These are phyloP conservation scores for Paramecium bursaria DNA, from an alignment of 73 alveolate species.

Conservation along the genomic window DNA sequence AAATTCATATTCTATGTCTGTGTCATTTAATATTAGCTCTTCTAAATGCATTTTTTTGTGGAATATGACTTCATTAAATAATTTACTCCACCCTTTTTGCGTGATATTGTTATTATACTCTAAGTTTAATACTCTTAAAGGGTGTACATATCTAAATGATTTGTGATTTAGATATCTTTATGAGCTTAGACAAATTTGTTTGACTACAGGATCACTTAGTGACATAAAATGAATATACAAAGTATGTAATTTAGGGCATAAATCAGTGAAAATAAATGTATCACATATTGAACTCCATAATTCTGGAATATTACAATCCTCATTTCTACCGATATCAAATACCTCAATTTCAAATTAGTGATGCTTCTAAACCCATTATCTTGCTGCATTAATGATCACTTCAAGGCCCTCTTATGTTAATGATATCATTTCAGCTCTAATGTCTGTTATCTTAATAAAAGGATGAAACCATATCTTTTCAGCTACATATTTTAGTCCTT, in stretches of 20 bases:
- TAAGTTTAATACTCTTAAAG: not conserved
- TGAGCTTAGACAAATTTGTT: not conserved
- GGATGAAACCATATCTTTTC: not conserved
- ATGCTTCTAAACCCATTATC: not conserved
- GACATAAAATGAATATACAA: conserved; percentile 52
- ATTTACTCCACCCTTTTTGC: conserved; percentile 18
- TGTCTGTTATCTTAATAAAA: not conserved
- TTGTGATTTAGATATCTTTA: conserved; percentile 3
- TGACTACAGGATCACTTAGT: conserved; percentile 13
- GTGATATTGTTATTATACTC: conserved; percentile 12
- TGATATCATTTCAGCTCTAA: conserved; percentile 29
- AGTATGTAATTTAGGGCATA: not conserved
- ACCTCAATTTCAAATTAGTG: not conserved
- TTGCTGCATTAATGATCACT: not conserved
- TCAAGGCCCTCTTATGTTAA: not conserved
- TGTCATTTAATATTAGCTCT: conserved; percentile 7
- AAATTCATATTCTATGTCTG: conserved; percentile 4
- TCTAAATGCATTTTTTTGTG: conserved; percentile 43
- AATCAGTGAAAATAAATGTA: conserved; percentile 5
- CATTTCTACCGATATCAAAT: conserved; percentile 56
- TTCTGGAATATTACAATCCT: conserved; percentile 3
- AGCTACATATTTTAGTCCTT: conserved; percentile 1
- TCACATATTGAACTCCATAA: conserved; percentile 32
- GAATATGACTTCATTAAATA: not conserved
- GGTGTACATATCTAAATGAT: conserved; percentile 9